Conservation (phyloP, 2,329 filamentous ascomycete genomes). For the Leptodontidium sp. region DNA sequence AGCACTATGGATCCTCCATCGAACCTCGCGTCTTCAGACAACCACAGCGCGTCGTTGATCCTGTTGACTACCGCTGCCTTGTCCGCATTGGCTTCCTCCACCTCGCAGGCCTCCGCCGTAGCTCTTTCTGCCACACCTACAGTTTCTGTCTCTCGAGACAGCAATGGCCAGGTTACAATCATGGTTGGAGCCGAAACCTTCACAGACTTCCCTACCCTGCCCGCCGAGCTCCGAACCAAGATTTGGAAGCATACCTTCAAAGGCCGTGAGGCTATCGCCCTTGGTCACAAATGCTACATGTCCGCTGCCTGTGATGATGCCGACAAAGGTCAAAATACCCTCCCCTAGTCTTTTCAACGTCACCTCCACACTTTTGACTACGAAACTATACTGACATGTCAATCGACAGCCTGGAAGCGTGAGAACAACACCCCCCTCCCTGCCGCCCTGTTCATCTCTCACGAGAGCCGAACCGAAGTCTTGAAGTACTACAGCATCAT, state of each 20-base stretch:
- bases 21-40: background rate
- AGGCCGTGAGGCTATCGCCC: too few species aligned
- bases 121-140: background rate
- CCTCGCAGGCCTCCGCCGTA: background rate
- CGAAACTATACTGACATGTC: background rate
- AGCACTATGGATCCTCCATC: background rate
- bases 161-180: background rate
- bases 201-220: background rate
- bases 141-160: background rate
- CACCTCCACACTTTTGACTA: background rate
- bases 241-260: background rate
- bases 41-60: background rate
- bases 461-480: background rate
- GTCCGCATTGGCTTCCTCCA: background rate
- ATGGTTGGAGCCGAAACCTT: background rate
- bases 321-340: too few species aligned
- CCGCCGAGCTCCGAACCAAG: background rate
- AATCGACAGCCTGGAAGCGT: background rate
- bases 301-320: too few species aligned
- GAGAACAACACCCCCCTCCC: background rate
- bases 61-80: background rate
- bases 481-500: background rate
- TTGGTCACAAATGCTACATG: too few species aligned
- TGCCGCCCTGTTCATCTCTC: background rate
- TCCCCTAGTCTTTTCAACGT: too few species aligned